Base-by-base conservation (phyloP, 495 filamentous ascomycete species). In the Pseudomonodictys pantanalensis region DNA sequence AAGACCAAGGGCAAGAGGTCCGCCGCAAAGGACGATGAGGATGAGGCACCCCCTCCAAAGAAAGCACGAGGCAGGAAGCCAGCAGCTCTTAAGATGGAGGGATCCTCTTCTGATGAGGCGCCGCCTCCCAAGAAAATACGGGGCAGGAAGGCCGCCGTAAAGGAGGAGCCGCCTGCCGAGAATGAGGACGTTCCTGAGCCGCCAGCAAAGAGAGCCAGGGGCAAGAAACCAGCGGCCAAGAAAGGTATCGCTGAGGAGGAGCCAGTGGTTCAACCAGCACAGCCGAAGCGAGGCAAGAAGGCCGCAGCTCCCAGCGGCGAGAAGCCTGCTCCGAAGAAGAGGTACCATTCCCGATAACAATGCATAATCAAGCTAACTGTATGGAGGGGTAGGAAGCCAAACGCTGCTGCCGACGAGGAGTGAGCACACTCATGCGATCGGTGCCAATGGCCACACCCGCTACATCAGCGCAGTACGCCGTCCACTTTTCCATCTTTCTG, bases 211-310 rank as follows among this genome's bases (percentile, higher is more conserved):
- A 63, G 57, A 33, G 47, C 43, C 22, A 53, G 53, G 8, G 38
- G 46, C 30, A 66, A 64, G 46, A 62, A 71, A 41, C 65, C 76
- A 33, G 41, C 59, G n/a, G 56, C 71, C n/a, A 69, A 69, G 46
- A 66, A 65, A 6, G 56, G 67, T 41, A 25, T 50, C 46, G 39
- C 60, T 25, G 33, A 32, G 20, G 55, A 26, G n/a, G 41, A 33
- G 2, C 56, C 38, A 7, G 50, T 55, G 48, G 50, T 15, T 43
- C 56, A 65, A 20, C 49, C 41, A n/a, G 51, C 62, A 24, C 53
- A 51, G 28, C 20, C 51, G n/a, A 66, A 61, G 30, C 62, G 52
- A 29, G 46, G 52, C 18, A 9, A 23, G 25, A 56, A 56, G 50
- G 15, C 62, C 25, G 53, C 44, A n/a, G 45, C 17, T 55, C 49